phyloP scores from a whole-genome alignment of 768 basidiomycete genomes.

The Russula sp. region DNA sequence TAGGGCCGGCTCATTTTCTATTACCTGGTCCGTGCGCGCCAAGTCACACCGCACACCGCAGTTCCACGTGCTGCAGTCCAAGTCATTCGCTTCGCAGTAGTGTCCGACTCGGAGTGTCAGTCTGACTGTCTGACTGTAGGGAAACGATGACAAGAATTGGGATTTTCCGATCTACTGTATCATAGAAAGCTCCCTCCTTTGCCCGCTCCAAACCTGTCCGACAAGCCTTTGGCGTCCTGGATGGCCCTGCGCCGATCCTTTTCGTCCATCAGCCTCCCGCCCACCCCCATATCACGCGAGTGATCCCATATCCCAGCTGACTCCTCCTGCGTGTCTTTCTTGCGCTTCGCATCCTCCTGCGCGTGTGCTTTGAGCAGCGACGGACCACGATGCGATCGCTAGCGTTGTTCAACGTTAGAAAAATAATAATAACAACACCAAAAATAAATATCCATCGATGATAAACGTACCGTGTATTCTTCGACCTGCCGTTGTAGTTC shows the following conservation, averaged over 20 bases:
- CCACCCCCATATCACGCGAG: slow-evolving; percentile 81
- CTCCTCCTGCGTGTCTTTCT: slow-evolving; percentile 48
- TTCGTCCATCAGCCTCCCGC: slow-evolving; percentile 89
- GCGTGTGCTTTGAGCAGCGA: slow-evolving; percentile 41
- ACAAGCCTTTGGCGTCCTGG: slow-evolving; percentile 74
- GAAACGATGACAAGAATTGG: neutral
- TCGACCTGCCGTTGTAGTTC: slow-evolving; percentile 72
- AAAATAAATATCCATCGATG: too few species aligned
- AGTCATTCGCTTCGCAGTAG: neutral
- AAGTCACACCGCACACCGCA: too few species aligned
- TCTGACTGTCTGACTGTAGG: neutral
- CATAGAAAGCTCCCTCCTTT: slow-evolving; percentile 63
- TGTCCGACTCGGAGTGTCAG: too few species aligned
- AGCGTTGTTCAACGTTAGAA: neutral
- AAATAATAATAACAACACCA: too few species aligned
- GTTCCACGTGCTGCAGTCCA: too few species aligned
- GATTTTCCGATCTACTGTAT: neutral
- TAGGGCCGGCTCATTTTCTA: slow-evolving; percentile 25
- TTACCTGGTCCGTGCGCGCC: slow-evolving; percentile 25
- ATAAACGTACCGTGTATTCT: slow-evolving; percentile 64
- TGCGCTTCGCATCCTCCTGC: slow-evolving; percentile 44
- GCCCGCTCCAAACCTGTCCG: slow-evolving; percentile 78
- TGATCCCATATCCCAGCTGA: slow-evolving; percentile 86
- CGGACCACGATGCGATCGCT: slow-evolving; percentile 35
- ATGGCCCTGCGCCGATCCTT: slow-evolving; percentile 72